A percentile compares a stretch with the other conserved stretches of the same genome.
Evolutionary conservation across 1,284 basidiomycete genomes (phyloP).

Genomic region (Wallemia hederae): DNA sequence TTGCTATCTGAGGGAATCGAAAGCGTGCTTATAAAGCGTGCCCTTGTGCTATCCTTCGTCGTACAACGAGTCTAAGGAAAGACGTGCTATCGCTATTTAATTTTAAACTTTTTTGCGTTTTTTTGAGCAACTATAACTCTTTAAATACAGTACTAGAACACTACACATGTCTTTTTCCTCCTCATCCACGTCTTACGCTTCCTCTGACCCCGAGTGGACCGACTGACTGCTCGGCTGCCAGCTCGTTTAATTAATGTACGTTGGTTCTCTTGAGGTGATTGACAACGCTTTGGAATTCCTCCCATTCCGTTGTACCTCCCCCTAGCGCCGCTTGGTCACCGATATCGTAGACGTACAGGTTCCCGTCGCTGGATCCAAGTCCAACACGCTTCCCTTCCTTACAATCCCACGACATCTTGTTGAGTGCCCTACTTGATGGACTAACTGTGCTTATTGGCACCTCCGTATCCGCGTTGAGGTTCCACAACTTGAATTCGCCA

Average conservation of each 20-base stretch:
- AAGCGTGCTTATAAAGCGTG: neutral
- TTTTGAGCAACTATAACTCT: no score
- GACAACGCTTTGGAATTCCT: conserved; percentile 41
- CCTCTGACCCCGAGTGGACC: no score
- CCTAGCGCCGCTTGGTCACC: conserved; percentile 52
- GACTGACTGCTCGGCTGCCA: no score
- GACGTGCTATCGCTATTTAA: neutral
- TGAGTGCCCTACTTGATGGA: conserved; percentile 47
- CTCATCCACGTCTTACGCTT: no score
- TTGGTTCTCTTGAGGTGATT: neutral
- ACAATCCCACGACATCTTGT: conserved; percentile 81
- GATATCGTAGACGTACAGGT: conserved; percentile 73
- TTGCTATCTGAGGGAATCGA: neutral
- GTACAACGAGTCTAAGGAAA: neutral
- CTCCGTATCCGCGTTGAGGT: conserved; percentile 78
- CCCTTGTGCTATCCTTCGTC: neutral
- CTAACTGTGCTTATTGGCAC: conserved; percentile 53
- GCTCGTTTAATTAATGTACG: neutral
- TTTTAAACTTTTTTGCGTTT: neutral
- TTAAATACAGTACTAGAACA: no score
- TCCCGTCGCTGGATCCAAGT: conserved; percentile 69
- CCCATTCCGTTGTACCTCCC: conserved; percentile 46
- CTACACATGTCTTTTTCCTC: no score
- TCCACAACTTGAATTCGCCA: conserved; percentile 87
- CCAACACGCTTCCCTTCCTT: conserved; percentile 58